Evolutionary conservation across 306 rosid genomes (phyloP).

Genomic region (Myrica gale): DNA sequence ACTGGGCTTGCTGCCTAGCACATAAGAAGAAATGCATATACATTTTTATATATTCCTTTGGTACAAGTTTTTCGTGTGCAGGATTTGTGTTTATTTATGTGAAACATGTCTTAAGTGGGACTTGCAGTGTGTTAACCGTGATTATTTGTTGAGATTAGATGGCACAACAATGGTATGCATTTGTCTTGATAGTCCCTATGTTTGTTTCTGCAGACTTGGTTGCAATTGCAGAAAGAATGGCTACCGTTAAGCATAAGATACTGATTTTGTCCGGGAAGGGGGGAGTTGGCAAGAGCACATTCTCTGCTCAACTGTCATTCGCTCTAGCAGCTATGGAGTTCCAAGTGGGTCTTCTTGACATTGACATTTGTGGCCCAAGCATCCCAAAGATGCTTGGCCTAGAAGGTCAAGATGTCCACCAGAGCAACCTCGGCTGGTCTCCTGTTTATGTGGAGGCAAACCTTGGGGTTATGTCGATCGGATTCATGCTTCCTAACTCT

Average conservation of each 20-base stretch:
- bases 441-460: conserved; percentile 91
- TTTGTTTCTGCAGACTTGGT: conserved; percentile 60
- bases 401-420: conserved; percentile 88
- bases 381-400: conserved; percentile 95
- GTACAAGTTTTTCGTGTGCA: background rate
- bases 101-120: background rate
- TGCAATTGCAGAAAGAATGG: conserved; percentile 85
- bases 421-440: conserved; percentile 98
- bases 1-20: no score
- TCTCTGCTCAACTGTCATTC: conserved; percentile 83
- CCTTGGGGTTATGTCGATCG: conserved; percentile 92
- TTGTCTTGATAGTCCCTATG: background rate
- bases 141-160: background rate
- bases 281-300: conserved; percentile 97
- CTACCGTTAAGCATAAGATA: conserved; percentile 91
- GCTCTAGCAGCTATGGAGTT: conserved; percentile 82
- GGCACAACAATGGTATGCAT: conserved; percentile 8
- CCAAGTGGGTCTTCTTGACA: conserved; percentile 95
- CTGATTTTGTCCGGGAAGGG: conserved; percentile 89
- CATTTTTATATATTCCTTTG: background rate
- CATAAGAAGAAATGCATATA: background rate
- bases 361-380: conserved; percentile 97
- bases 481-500: conserved; percentile 80
- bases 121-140: background rate
- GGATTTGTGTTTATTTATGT: background rate